Base-by-base conservation (phyloP, 1,139 yeast species). In the Candida mesenterica region DNA sequence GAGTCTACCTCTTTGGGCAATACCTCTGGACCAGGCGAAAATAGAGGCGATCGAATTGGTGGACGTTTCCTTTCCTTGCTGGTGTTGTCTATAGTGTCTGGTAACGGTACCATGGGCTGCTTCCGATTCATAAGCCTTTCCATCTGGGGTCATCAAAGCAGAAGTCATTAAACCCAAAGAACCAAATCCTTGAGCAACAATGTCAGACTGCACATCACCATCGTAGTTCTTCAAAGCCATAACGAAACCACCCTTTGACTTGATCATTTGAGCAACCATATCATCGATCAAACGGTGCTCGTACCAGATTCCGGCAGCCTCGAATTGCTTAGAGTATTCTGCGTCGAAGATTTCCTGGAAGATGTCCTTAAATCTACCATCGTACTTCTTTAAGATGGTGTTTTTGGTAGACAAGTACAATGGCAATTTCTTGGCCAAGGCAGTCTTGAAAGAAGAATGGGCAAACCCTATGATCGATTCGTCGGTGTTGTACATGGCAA, bases 61-160 rank as follows among this genome's bases (percentile, higher is more conserved):
- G n/a, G 96, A 88, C 23, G 97, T 90, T 68, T 89, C 96, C 62
- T 88, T 85, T 51, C 97, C 97, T 64, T 83, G 84, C 67, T 90
- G 97, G 63, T 87, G 86, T 65, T 83, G 94, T 70, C 97, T 82
- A 72, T 73, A 90, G 62, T 90, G 97, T 68, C 97, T 85, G 41
- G 97, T 90, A 48, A 90, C 97, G 28, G 97, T 90, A 41, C 97
- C 97, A 61, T 90, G 97, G 18, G 97, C 97, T 43, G 97, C 97
- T 67, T 90, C 97, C 41, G 94, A 75, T 72, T 90, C 97, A 61
- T 88, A 89, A 20, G 96, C 84, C 68, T 85, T 86, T 35, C 97
- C 97, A 64, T 90, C 96, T 33, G 97, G 96, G 24, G 97, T 82
- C 62, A 88, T 78, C 49, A 90, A 77, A 34, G 88, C 95, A 9